These are phyloP conservation scores for Fonsecaea nubica DNA, from an alignment of 2,329 filamentous ascomycete genomes.

Conservation along the genomic window DNA sequence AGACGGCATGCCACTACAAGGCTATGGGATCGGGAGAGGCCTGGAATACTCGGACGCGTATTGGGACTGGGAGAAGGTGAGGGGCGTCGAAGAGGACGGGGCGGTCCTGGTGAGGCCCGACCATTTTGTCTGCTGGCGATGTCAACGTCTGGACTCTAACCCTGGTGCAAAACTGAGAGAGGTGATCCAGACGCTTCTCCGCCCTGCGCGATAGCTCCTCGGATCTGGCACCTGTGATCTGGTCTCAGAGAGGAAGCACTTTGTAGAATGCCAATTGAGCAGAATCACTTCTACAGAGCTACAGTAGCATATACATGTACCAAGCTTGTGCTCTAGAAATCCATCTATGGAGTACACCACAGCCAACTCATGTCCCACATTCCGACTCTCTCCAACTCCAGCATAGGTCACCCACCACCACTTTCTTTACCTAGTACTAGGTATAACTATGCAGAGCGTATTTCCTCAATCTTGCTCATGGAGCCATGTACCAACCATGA, in stretches of 20 bases:
- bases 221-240: too few species aligned
- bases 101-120: conserved; percentile 65
- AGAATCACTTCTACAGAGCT: too few species aligned
- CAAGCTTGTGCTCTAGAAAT: background rate
- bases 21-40: conserved; percentile 61
- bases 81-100: conserved; percentile 64
- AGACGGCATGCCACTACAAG: conserved; percentile 56
- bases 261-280: too few species aligned
- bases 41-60: conserved; percentile 69
- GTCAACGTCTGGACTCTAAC: background rate
- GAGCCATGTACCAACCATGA: background rate
- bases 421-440: too few species aligned
- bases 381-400: too few species aligned
- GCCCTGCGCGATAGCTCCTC: background rate
- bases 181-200: background rate
- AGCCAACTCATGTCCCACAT: too few species aligned
- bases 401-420: too few species aligned
- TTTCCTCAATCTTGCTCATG: background rate
- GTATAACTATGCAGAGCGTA: background rate
- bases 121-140: conserved; percentile 63
- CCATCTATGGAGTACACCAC: too few species aligned
- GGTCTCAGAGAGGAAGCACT: too few species aligned
- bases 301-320: too few species aligned
- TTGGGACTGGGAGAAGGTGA: conserved; percentile 61
- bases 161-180: background rate